Percentiles rank a stretch among this genome's conserved stretches.
These are phyloP conservation scores for Kuraishia hungarica DNA, from an alignment of 805 yeast species.

Conservation along the genomic window DNA sequence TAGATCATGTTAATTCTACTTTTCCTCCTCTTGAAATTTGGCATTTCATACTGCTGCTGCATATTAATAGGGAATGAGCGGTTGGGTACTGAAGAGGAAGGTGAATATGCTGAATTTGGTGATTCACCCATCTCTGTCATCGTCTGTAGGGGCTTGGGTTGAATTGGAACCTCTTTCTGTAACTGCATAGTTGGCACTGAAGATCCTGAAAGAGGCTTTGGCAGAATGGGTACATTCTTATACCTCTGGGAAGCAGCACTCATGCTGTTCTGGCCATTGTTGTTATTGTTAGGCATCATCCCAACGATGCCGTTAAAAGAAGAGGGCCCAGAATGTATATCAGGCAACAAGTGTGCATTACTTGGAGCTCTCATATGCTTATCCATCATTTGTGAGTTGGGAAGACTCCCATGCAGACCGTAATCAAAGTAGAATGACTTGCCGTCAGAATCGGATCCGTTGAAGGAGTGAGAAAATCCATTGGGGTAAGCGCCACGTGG, in stretches of 20 bases:
- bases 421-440: not conserved
- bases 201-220: slow-evolving; percentile 16
- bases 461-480: not conserved
- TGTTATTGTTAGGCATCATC: not conserved
- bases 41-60: not conserved
- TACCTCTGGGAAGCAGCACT: slow-evolving; percentile 8
- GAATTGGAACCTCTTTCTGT: not conserved
- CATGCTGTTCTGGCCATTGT: slow-evolving; percentile 1
- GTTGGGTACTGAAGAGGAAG: not conserved
- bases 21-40: slow-evolving; percentile 20
- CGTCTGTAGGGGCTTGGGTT: not conserved
- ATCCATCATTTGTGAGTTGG: not conserved
- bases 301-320: not conserved
- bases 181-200: not conserved
- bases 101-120: not conserved
- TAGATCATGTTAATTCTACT: slow-evolving; percentile 12
- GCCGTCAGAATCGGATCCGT: not conserved
- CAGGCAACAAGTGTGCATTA: not conserved
- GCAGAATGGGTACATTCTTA: slow-evolving; percentile 25
- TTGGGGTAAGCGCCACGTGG: not conserved
- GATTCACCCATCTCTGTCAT: not conserved
- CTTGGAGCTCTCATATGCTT: not conserved
- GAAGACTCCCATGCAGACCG: not conserved
- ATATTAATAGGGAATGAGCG: not conserved
- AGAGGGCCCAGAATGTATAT: not conserved